These are phyloP conservation scores for Cystoisospora suis DNA, from an alignment of 169 alveolate species.

Conservation along the genomic window DNA sequence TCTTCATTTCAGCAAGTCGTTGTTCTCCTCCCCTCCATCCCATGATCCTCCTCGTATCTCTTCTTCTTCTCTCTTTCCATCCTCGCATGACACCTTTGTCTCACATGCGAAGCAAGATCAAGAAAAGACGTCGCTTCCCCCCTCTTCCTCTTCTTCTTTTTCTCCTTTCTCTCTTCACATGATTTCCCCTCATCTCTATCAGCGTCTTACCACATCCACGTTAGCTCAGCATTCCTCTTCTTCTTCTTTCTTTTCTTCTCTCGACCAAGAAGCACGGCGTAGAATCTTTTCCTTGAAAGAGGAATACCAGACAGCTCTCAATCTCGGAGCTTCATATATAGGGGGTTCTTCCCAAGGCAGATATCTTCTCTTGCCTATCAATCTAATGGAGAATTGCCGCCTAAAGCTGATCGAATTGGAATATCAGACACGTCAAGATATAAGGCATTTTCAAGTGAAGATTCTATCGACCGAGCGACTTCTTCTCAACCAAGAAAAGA, in stretches of 20 bases:
- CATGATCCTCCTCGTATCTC: background rate
- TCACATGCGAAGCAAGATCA: no score
- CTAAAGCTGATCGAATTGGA: background rate
- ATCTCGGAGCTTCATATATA: background rate
- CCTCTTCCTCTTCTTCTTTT: background rate
- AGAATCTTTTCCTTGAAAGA: background rate
- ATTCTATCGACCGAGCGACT: background rate
- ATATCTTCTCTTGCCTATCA: background rate
- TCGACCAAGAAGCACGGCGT: background rate
- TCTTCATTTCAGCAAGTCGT: background rate
- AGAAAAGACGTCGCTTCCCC: no score
- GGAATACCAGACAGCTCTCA: background rate
- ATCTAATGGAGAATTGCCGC: background rate
- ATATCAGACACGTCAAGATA: background rate
- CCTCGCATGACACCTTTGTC: background rate
- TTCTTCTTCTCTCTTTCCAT: background rate
- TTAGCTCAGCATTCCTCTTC: no score
- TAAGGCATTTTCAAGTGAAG: background rate
- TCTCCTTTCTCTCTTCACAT: background rate
- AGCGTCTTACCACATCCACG: background rate
- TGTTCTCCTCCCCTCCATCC: background rate
- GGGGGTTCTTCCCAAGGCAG: conserved; percentile 17
- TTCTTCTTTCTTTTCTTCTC: background rate
- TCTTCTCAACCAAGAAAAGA: background rate
- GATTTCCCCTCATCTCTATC: background rate